phyloP scores from a whole-genome alignment of 352 stramenopile genomes.

The Globisporangium sylvaticum region DNA sequence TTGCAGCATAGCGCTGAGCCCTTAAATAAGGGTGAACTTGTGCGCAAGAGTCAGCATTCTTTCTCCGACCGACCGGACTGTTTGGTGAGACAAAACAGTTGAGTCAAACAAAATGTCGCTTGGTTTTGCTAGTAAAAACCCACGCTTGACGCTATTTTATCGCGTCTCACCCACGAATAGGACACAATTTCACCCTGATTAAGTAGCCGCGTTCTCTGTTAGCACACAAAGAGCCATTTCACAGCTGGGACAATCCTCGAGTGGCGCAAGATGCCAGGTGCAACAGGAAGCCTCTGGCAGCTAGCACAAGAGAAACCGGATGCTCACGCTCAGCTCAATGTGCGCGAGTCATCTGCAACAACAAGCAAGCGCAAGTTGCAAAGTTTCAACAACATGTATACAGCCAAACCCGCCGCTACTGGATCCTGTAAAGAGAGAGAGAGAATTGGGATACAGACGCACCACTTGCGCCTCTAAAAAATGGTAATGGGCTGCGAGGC shows the following conservation, averaged over 20 bases:
- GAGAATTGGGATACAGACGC: background rate
- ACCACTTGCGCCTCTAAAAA: background rate
- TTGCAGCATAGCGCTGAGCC: background rate
- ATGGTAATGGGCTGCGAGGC: background rate
- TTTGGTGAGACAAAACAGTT: background rate
- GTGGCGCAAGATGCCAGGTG: slow-evolving; percentile 7
- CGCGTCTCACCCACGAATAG: background rate
- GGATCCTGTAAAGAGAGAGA: slow-evolving; percentile 1
- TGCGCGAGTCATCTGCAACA: background rate
- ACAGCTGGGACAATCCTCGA: slow-evolving; percentile 13
- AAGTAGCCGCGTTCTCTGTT: background rate
- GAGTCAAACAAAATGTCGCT: background rate
- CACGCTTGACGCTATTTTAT: background rate
- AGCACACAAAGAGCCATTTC: slow-evolving; percentile 14
- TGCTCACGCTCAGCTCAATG: background rate
- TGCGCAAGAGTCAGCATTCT: background rate
- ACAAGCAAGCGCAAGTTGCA: background rate
- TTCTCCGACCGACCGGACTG: background rate
- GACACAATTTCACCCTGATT: background rate
- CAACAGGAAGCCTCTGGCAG: background rate
- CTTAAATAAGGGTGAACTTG: background rate
- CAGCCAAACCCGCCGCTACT: background rate
- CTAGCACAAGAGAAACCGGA: background rate
- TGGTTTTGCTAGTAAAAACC: background rate
- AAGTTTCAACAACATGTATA: background rate